Base-by-base conservation (phyloP, 2,329 filamentous ascomycete genomes). In the Talaromyces rugulosus region DNA sequence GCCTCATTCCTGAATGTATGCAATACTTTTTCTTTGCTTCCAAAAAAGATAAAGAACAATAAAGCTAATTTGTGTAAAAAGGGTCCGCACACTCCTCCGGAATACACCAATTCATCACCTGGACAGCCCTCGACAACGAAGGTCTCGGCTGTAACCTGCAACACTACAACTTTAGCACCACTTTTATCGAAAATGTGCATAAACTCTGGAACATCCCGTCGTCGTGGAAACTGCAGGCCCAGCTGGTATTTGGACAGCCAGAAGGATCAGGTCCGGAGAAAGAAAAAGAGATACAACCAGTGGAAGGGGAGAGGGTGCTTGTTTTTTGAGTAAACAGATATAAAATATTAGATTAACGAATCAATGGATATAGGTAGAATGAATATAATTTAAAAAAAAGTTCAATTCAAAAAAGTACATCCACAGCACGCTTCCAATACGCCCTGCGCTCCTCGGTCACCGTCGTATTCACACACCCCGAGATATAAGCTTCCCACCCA, bases 31-130 rank as follows among this genome's bases (percentile, higher is more conserved):
- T 30, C n/a, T 51, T n/a, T 51, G 16, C 47, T 28, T 51, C 16
- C 9, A 12, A 28, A 16, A 18, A 81, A 64, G n/a, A 57, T 3
- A 83, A 85, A 67, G 89, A 87, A 77, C 77, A 89, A 61, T 61
- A 83, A 62, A 94, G 91, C 81, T 87, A 8, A 52, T 23, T 12
- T 27, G 40, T 44, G 23, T 23, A 47, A 12, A 31, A 95, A 82
- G 87, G 89, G 89, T 85, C 85, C 62, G 79, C 82, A 66, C 90
- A 96, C 78, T 86, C 87, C 64, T 83, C 81, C 71, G 92, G 83
- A 76, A 96, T 96, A 85, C 83, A 89, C 70, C 89, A 95, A 81
- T 87, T 84, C 78, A 78, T 84, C 62, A 66, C 90, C n/a, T 63
- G 61, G 61, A 55, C 61, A 1, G 61, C 61, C 6, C 47, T 63